These are phyloP conservation scores for Jasminum sambac DNA, from an alignment of 257 asterid species.

Conservation along the genomic window DNA sequence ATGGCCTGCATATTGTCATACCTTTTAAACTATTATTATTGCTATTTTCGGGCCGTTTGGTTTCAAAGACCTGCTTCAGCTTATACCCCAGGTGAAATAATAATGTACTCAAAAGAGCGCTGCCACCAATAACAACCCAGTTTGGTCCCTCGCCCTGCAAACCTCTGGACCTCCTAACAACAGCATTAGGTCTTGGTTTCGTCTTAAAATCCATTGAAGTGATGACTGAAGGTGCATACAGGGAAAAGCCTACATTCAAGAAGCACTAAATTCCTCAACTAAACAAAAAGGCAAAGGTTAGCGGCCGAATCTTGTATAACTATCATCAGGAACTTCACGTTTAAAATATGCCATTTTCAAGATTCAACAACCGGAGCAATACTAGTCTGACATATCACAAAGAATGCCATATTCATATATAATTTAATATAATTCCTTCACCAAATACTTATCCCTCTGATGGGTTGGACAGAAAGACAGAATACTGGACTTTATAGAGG, in stretches of 20 bases:
- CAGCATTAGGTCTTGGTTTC: conserved; percentile 55
- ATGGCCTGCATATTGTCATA: conserved; percentile 20
- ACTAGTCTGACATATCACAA: not conserved
- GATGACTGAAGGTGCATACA: conserved; percentile 34
- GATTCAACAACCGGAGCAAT: not conserved
- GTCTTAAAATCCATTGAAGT: conserved; percentile 35
- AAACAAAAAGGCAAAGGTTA: not conserved
- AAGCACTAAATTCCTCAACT: conserved; percentile 10
- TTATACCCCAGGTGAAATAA: conserved; percentile 78
- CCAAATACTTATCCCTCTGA: not conserved
- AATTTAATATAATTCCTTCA: no score
- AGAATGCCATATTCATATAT: not conserved
- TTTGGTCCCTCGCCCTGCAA: conserved; percentile 65
- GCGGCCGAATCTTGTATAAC: no score
- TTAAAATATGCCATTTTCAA: not conserved
- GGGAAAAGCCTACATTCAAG: conserved; percentile 27
- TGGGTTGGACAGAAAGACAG: not conserved
- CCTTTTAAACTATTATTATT: conserved; percentile 53
- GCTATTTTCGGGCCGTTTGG: conserved; percentile 44
- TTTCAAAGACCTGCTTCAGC: conserved; percentile 74
- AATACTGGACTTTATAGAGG: not conserved
- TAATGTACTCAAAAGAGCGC: conserved; percentile 74
- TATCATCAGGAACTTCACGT: not conserved
- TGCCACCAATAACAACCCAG: conserved; percentile 82
- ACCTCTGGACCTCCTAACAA: conserved; percentile 45